Evolutionary conservation across 768 basidiomycete species (phyloP).

Genomic region (Auriscalpium orientale): DNA sequence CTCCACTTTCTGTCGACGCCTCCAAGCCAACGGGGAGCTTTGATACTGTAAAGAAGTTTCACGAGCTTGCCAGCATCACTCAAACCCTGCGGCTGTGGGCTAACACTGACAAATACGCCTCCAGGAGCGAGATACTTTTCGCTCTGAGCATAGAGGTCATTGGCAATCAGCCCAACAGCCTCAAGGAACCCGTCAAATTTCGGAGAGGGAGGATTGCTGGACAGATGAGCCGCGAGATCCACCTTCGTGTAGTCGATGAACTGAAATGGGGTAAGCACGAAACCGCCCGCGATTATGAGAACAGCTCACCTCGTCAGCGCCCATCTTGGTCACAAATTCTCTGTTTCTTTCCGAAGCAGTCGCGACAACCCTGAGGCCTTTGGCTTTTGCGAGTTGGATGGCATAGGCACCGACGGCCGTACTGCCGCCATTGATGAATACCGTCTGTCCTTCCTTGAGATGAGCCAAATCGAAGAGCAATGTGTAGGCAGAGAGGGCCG

Average conservation of each 20-base stretch:
- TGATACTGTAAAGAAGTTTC: background rate
- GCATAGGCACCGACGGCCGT: slow-evolving; percentile 62
- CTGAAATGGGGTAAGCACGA: slow-evolving; percentile 4
- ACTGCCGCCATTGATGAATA: slow-evolving; percentile 69
- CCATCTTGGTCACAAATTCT: slow-evolving; percentile 45
- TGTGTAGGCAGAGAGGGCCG: slow-evolving; percentile 51
- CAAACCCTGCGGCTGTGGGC: slow-evolving; percentile 30
- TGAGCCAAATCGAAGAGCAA: slow-evolving; percentile 40
- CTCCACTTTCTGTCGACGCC: slow-evolving; percentile 39
- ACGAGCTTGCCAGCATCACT: slow-evolving; percentile 3
- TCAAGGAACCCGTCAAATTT: slow-evolving; percentile 57
- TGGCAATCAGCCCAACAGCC: slow-evolving; percentile 42
- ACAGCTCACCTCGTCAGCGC: slow-evolving; percentile 54
- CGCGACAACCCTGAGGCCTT: slow-evolving; percentile 49
- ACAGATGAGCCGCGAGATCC: slow-evolving; percentile 41
- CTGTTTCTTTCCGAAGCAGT: slow-evolving; percentile 57
- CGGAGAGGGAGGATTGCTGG: slow-evolving; percentile 35
- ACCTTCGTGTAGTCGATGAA: slow-evolving; percentile 57
- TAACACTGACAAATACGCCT: slow-evolving; percentile 47
- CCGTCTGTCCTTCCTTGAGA: slow-evolving; percentile 40
- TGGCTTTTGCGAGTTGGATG: slow-evolving; percentile 65
- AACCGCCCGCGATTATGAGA: background rate
- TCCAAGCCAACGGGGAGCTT: slow-evolving; percentile 44
- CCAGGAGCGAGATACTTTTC: slow-evolving; percentile 46
- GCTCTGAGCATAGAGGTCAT: slow-evolving; percentile 39